Base-by-base conservation (phyloP, 768 basidiomycete genomes). In the Artomyces pyxidatus region DNA sequence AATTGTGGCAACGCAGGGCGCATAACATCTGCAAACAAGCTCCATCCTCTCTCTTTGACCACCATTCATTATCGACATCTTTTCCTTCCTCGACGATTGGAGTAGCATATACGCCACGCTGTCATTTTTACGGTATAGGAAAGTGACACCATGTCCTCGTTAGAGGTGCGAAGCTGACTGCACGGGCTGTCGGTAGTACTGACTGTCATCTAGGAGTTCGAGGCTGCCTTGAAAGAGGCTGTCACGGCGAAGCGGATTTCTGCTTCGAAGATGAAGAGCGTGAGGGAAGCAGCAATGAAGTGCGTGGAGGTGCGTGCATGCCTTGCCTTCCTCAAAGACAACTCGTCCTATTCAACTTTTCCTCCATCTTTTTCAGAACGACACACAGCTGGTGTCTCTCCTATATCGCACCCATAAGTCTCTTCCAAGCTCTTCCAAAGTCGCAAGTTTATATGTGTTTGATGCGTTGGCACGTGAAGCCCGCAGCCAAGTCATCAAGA, bases 381-480 rank as follows among this genome's bases (percentile, higher is more conserved):
- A 95, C 66, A 86, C 88, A 3, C 79, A 90, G 59, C 73, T 98
- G 43, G 87, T 97, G 45, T 88, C 92, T 25, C 77, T 82, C 45
- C 76, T 98, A 29, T 96, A 89, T 66, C 85, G 88, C 49, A 86
- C 84, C 9, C 94, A 97, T 71, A 90, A 87, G 65, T 77, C 82
- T 8, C 73, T 95, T 29, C 68, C 81, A 4, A 65, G 77, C 14
- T 58, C 74, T 10, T 73, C 76, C 54, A 95, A 97, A 63, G 78
- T 94, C 51, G 81, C 80, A 32, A 92, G 91, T 68, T 73, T 99
- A 43, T 99, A 98, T 67, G 81, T 85, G 35, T 89, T 99, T 63
- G 94, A 99, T 68, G 88, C 94, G 17, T 75, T 99, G 52, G 79
- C 90, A 37, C 83, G 95, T 50, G 92, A 85, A 16, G 90, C 91